Conservation (phyloP, 768 basidiomycete genomes). For the Xanthoconium stramineum region DNA sequence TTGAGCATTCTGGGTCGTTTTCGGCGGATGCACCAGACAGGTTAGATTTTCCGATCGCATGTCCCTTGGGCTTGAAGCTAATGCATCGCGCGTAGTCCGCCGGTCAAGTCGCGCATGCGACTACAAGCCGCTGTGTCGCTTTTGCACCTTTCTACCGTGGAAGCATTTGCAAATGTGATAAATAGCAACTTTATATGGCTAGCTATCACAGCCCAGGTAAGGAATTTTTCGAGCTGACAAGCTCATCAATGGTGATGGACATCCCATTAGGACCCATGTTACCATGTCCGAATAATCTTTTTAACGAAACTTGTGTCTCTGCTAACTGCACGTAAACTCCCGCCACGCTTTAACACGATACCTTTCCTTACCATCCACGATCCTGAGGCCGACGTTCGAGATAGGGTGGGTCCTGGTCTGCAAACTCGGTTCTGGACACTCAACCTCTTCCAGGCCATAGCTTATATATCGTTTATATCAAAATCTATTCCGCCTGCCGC, state of each 20-base stretch:
- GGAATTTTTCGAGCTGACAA: conserved; percentile 12
- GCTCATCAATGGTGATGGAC: background rate
- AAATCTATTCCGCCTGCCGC: conserved; percentile 48
- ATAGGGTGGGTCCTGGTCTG: conserved; percentile 43
- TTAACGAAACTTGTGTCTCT: conserved; percentile 68
- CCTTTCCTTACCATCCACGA: conserved; percentile 90
- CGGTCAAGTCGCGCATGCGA: conserved; percentile 73
- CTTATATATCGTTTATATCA: conserved; percentile 52
- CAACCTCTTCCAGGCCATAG: conserved; percentile 43
- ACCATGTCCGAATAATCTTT: conserved; percentile 78
- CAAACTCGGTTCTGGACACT: background rate
- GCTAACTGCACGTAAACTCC: conserved; percentile 61
- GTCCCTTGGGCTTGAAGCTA: background rate
- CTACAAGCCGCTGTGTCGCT: conserved; percentile 79
- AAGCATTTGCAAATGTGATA: conserved; percentile 55
- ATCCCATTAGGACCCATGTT: conserved; percentile 72
- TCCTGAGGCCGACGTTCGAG: conserved; percentile 78
- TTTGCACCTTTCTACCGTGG: conserved; percentile 67
- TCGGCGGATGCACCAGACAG: conserved; percentile 49
- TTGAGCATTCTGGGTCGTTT: conserved; percentile 67
- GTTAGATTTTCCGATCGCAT: conserved; percentile 33
- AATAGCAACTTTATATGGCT: conserved; percentile 61
- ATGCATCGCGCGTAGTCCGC: conserved; percentile 39
- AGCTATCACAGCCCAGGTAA: conserved; percentile 74
- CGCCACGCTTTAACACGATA: conserved; percentile 74